Conservation (phyloP, 257 asterid species). For the Ilex asprella region DNA sequence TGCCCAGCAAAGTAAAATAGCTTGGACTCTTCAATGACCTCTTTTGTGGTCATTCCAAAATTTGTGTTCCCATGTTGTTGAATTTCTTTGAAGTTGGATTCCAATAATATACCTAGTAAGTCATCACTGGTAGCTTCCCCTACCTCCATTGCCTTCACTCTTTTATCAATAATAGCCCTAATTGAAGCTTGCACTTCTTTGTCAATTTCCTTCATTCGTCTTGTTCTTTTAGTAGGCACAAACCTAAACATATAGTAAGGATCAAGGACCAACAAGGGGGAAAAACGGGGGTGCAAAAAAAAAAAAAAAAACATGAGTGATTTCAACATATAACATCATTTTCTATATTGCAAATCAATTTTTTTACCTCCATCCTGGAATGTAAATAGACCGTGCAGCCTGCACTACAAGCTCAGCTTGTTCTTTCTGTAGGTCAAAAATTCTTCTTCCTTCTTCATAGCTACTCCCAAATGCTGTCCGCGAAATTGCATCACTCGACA, state of each 20-base stretch:
- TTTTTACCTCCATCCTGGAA: conserved; percentile 40
- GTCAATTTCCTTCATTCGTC: conserved; percentile 32
- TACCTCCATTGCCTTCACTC: conserved; percentile 29
- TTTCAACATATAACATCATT: background rate
- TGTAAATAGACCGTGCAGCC: conserved; percentile 16
- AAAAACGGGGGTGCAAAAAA: no score
- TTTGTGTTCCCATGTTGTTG: conserved; percentile 19
- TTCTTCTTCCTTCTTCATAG: conserved; percentile 37
- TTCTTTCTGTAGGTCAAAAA: conserved; percentile 42
- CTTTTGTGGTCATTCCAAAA: conserved; percentile 22
- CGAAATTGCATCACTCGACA: conserved; percentile 40
- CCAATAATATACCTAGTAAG: conserved; percentile 30
- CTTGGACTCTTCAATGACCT: conserved; percentile 44
- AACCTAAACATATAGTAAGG: conserved; percentile 14
- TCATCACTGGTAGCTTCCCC: conserved; percentile 30
- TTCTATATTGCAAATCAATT: conserved; percentile 6
- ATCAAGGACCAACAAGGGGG: no score
- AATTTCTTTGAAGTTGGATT: conserved; percentile 29
- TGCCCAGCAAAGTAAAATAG: conserved; percentile 46
- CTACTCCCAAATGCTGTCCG: conserved; percentile 60
- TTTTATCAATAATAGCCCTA: conserved; percentile 26
- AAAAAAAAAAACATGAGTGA: background rate
- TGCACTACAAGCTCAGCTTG: conserved; percentile 18
- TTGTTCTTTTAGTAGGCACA: conserved; percentile 39
- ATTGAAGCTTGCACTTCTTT: conserved; percentile 31